Evolutionary conservation across 139 green algal genomes (phyloP), one percentile per base, ranked within the genome.

Genomic region (Coccomyxa sp.): DNA sequence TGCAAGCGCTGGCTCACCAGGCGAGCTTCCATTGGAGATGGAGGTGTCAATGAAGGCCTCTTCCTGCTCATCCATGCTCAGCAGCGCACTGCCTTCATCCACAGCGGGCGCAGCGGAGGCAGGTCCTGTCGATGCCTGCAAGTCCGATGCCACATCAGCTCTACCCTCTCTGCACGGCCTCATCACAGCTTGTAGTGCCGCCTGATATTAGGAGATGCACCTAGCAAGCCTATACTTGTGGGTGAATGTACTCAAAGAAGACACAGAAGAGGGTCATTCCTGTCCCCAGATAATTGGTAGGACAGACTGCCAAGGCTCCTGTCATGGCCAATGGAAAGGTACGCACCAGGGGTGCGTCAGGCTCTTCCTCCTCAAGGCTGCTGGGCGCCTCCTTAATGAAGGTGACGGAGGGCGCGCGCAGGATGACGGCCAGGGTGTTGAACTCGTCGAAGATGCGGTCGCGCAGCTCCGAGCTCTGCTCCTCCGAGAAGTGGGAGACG

Each of bases 371-470:
- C 22, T 29, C 6, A 6, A 27, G 68, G 16, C 12, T 37, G 31
- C 22, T 40, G 68, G 24, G 36, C 18, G 29, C 9, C 31, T 71
- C 37, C 73, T 39, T 55, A 16, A 70, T 68, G 71, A 82, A 82
- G 55, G 72, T 39, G 31, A 55, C 36, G 5, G 79, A 79, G 0
- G 79, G 79, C 22, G 58, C 37, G 22, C 55, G 38, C 50, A 72
- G 78, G 9, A 82, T 29, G 14, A 98, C 92, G 2, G 92, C 92
- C 18, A 98, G 85, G 0, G 86, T 89, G 87, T 98, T 98, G 82
- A 98, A 95, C 86, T 98, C 94, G 16, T 95, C 86, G 76, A 99
- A 99, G 40, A 99, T 90, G 44, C 82, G 81, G 69, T 97, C 88
- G 39, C 84, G 80, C 35, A 89, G 82, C 77, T 97, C 93, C 0